A percentile compares a stretch with the other conserved stretches of the same genome.
Conservation (phyloP, 805 yeast genomes). For the Ogataea polymorpha region DNA sequence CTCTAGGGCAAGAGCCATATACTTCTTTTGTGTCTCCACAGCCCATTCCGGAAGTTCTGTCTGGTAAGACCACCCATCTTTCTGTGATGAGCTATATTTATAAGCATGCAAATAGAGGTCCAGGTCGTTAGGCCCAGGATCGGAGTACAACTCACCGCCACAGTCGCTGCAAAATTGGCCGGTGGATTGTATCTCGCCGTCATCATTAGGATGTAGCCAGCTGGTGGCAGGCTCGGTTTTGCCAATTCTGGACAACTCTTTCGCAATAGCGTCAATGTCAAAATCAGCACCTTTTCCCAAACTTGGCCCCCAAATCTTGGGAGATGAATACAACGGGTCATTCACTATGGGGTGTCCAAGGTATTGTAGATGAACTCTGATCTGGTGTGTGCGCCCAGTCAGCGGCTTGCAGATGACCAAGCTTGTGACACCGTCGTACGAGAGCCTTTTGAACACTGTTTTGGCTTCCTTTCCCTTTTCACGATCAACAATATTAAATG, state of each 20-base stretch:
- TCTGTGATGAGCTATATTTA: slow-evolving; percentile 57
- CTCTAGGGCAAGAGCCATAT: slow-evolving; percentile 72
- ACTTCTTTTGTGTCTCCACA: slow-evolving; percentile 47
- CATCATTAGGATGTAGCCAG: slow-evolving; percentile 55
- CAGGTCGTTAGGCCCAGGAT: slow-evolving; percentile 86
- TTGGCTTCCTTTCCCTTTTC: slow-evolving; percentile 65
- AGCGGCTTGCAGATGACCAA: slow-evolving; percentile 81
- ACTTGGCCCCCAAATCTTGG: slow-evolving; percentile 70
- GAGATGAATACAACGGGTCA: slow-evolving; percentile 86
- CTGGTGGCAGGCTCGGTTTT: slow-evolving; percentile 64
- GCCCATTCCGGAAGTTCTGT: slow-evolving; percentile 89
- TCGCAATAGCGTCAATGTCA: slow-evolving; percentile 41
- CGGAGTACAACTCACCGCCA: slow-evolving; percentile 68
- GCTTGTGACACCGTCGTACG: slow-evolving; percentile 63
- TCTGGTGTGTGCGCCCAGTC: slow-evolving; percentile 95
- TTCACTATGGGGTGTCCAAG: slow-evolving; percentile 90
- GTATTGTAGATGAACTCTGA: slow-evolving; percentile 86
- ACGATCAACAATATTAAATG: slow-evolving; percentile 56
- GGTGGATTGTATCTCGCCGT: slow-evolving; percentile 66
- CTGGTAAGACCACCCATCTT: slow-evolving; percentile 60
- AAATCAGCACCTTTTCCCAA: slow-evolving; percentile 64
- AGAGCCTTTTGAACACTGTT: slow-evolving; percentile 64
- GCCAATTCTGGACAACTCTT: slow-evolving; percentile 60
- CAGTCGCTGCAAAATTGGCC: slow-evolving; percentile 59
- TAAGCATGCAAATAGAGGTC: slow-evolving; percentile 91